phyloP scores from a whole-genome alignment of 331 rosid genomes.

The Rhamnella rubrinervis region DNA sequence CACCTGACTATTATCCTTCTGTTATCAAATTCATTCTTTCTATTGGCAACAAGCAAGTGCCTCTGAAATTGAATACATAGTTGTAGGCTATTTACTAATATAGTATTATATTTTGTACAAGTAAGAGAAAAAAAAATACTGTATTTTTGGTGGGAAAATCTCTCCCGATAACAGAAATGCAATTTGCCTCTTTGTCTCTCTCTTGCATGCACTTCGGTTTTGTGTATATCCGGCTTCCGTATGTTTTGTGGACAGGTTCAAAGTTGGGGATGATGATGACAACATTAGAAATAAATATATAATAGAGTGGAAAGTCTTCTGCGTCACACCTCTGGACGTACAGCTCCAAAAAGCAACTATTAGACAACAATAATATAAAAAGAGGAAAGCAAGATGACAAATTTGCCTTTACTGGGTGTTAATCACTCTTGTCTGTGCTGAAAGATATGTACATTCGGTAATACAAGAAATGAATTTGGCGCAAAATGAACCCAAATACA shows the following conservation, averaged over 20 bases:
- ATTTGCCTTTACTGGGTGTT: neutral
- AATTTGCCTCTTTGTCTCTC: neutral
- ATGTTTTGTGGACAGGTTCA: neutral
- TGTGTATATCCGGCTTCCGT: neutral
- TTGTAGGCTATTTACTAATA: neutral
- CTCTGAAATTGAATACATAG: neutral
- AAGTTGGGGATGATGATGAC: neutral
- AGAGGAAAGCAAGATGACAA: neutral
- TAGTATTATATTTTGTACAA: neutral
- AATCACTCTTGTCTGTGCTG: neutral
- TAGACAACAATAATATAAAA: neutral
- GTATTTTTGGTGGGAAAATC: too few species aligned
- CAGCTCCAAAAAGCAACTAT: neutral
- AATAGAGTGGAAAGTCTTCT: neutral
- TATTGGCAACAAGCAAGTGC: neutral
- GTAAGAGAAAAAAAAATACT: too few species aligned
- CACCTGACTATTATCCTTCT: conserved; percentile 13
- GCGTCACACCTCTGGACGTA: neutral
- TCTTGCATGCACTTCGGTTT: neutral
- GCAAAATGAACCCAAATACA: too few species aligned
- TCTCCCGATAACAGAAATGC: too few species aligned
- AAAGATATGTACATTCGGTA: neutral
- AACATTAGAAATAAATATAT: neutral
- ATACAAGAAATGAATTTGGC: too few species aligned
- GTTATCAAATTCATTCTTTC: conserved; percentile 17